Evolutionary conservation across 176 grass and related monocot species (phyloP), one percentile per base, ranked within the genome.

Genomic region (Coix lacrymajobi): DNA sequence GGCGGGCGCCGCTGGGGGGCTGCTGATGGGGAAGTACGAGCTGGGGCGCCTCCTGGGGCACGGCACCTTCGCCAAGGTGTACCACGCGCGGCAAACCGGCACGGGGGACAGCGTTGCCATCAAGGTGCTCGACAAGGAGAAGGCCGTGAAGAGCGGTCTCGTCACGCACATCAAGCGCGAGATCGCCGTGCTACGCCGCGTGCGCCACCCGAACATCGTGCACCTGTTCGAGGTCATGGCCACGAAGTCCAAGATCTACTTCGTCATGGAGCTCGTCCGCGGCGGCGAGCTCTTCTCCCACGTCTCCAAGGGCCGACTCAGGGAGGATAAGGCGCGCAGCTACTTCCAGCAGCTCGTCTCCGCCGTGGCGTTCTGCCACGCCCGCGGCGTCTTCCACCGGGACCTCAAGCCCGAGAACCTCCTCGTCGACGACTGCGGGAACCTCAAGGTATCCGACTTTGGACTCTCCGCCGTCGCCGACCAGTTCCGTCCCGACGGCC

Each of bases 381-480:
- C 93, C 0, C 93, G 97, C 67, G 97, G 97, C 52, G 97, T 99
- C 52, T 96, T 88, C 84, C 97, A 99, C 74, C 85, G 97, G 25
- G 97, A 99, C 80, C 97, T 99, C 82, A 99, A 99, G 89, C 97
- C 97, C 1, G 97, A 99, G 85, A 99, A 99, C 78, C 83, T n/a
- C 64, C 90, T 99, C 69, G 89, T 99, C 32, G 97, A 96, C 72
- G 97, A 90, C 34, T 15, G 40, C 17, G 93, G 93, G 8, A 86
- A 96, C 58, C 79, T 99, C 72, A 99, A 99, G 85, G 97, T 99
- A 9, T 94, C 97, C 20, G 97, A 99, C 63, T 99, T 96, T 52
- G 97, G 97, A 7, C 93, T 99, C 30, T 92, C 91, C 58, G 97
- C 97, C 7, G 93, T 96, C 79, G 82, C 89, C 38, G 93, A 96